A percentile compares a stretch with the other conserved stretches of the same genome.
phyloP scores from a whole-genome alignment of 2,329 filamentous ascomycete genomes.

The Emmonsiellopsis sp. region DNA sequence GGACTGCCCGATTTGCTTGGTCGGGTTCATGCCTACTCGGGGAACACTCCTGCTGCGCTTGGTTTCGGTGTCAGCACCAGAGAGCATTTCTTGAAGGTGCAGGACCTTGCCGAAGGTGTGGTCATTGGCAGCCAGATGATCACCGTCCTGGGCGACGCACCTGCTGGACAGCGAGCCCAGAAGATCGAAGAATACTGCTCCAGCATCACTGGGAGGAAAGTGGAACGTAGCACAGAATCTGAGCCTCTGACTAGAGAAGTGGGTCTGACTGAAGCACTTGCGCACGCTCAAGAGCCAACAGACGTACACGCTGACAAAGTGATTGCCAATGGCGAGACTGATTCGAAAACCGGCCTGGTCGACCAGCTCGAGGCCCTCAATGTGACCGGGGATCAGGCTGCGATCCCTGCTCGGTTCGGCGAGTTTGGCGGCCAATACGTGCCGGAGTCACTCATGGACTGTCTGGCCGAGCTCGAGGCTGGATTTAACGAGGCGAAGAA shows the following conservation, averaged over 20 bases:
- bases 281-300: conserved; percentile 51
- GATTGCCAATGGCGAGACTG: conserved; percentile 47
- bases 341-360: conserved; percentile 59
- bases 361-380: conserved; percentile 80
- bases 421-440: conserved; percentile 97
- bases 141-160: conserved; percentile 63
- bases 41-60: conserved; percentile 80
- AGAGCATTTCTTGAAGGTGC: conserved; percentile 84
- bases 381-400: conserved; percentile 44
- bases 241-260: conserved; percentile 53
- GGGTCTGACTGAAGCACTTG: conserved; percentile 59
- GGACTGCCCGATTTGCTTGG: conserved; percentile 72
- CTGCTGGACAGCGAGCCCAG: conserved; percentile 56
- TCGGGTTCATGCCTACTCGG: conserved; percentile 85
- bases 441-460: conserved; percentile 96
- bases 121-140: conserved; percentile 96
- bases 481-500: conserved; percentile 83
- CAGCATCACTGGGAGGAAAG: conserved; percentile 54
- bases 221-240: conserved; percentile 35
- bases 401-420: conserved; percentile 79
- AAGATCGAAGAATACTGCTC: conserved; percentile 82
- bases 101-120: conserved; percentile 79
- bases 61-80: conserved; percentile 94
- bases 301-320: conserved; percentile 24
- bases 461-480: conserved; percentile 76